Conservation (phyloP, 75 land plant species). For the Picea glauca region DNA sequence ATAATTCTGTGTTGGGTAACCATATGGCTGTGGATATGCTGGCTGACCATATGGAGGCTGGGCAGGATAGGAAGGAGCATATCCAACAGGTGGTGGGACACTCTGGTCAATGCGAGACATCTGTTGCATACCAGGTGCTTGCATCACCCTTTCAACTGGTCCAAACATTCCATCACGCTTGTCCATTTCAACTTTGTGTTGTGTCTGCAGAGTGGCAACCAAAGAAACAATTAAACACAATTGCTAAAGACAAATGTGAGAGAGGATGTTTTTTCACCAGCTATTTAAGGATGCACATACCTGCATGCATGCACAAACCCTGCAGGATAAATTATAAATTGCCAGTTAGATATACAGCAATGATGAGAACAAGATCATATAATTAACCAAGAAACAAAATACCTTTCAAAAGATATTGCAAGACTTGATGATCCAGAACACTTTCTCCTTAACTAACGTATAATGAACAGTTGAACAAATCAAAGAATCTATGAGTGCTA, state of each 20-base stretch:
- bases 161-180: slow-evolving; percentile 90
- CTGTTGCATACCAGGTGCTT: slow-evolving; percentile 60
- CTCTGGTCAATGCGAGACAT: slow-evolving; percentile 81
- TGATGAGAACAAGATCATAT: neutral
- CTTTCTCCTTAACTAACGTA: neutral
- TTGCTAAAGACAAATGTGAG: neutral
- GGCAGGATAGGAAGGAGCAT: slow-evolving; percentile 23
- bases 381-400: neutral
- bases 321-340: slow-evolving; percentile 25
- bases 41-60: slow-evolving; percentile 35
- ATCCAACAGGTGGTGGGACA: slow-evolving; percentile 44
- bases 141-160: slow-evolving; percentile 39
- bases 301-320: slow-evolving; percentile 96
- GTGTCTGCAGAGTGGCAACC: slow-evolving; percentile 50
- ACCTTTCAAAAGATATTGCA: neutral
- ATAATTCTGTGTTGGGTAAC: slow-evolving; percentile 19
- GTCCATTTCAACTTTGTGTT: slow-evolving; percentile 89
- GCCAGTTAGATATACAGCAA: neutral
- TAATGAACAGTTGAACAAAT: neutral
- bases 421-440: neutral
- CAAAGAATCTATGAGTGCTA: slow-evolving; percentile 5
- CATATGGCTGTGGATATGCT: slow-evolving; percentile 21
- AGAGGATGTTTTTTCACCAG: neutral
- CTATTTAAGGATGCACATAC: slow-evolving; percentile 20
- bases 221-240: neutral